These are phyloP conservation scores for Entamoeba dispar DNA, from an alignment of 208 protist genomes.

Conservation along the genomic window DNA sequence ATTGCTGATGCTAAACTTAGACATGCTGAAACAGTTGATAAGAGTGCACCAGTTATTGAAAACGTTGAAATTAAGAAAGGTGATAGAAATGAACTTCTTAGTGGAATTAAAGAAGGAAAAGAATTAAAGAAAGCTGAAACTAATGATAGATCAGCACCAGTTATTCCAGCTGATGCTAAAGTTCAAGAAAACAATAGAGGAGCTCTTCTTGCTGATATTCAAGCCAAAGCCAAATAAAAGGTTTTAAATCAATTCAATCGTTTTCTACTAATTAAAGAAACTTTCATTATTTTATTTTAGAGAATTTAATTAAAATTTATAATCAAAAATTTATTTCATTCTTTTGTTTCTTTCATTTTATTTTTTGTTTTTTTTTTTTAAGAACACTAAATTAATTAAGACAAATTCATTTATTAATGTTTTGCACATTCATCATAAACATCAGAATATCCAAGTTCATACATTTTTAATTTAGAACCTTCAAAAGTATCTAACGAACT, in stretches of 20 bases:
- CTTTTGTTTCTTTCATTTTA: no score
- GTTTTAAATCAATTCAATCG: no score
- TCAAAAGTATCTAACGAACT: background rate
- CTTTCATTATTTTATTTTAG: no score
- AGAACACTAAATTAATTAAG: no score
- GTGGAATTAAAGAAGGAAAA: background rate
- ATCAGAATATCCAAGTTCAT: background rate
- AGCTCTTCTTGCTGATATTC: background rate
- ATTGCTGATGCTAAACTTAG: background rate
- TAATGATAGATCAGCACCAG: background rate
- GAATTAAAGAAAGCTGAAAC: background rate
- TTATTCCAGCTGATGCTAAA: background rate
- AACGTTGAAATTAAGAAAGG: background rate
- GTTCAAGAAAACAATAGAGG: background rate
- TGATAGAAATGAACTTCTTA: background rate
- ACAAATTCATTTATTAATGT: background rate
- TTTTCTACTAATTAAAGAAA: no score
- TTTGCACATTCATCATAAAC: background rate
- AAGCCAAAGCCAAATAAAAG: background rate
- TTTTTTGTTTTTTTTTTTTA: no score
- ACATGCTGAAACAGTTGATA: background rate
- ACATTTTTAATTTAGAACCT: background rate
- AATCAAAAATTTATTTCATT: no score
- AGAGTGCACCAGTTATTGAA: background rate
- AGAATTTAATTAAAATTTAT: no score